A percentile compares a stretch with the other conserved stretches of the same genome.
Evolutionary conservation across 2,329 filamentous ascomycete genomes (phyloP).

Genomic region (Penicillium rolfsii): DNA sequence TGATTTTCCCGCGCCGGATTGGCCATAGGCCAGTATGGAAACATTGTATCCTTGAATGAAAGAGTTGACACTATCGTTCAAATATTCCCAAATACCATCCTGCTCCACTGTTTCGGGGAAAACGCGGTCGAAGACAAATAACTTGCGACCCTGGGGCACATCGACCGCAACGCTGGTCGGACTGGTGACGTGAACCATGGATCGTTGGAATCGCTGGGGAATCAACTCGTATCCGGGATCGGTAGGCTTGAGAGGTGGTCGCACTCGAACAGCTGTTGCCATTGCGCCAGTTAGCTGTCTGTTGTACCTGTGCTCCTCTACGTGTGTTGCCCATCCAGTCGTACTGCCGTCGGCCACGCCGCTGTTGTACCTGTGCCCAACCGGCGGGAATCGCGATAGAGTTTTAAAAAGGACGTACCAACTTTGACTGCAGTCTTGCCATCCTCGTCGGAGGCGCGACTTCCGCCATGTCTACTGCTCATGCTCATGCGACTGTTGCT

Average conservation of each 20-base stretch:
- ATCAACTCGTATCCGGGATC: conserved; percentile 96
- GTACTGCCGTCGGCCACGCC: not conserved
- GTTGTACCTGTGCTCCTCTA: not conserved
- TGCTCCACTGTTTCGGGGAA: conserved; percentile 83
- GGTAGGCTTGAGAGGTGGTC: conserved; percentile 77
- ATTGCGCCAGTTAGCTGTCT: conserved; percentile 16
- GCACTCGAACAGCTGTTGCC: conserved; percentile 90
- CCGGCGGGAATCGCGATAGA: conserved; percentile 5
- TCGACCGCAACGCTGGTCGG: conserved; percentile 86
- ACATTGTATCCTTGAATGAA: conserved; percentile 99
- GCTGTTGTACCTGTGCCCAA: conserved; percentile 10
- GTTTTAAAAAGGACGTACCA: conserved; percentile 61
- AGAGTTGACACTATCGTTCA: conserved; percentile 83
- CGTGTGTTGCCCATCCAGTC: not conserved
- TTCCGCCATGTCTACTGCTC: conserved; percentile 72
- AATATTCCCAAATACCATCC: conserved; percentile 91
- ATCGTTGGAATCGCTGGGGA: conserved; percentile 89
- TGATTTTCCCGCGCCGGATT: conserved; percentile 96
- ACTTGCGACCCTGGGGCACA: conserved; percentile 85
- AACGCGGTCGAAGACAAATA: conserved; percentile 96
- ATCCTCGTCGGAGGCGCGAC: conserved; percentile 87
- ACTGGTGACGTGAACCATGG: conserved; percentile 87
- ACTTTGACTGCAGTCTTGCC: conserved; percentile 92
- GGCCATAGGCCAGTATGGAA: conserved; percentile 92
- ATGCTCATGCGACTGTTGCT: conserved; percentile 86